Base-by-base conservation (phyloP, 495 filamentous ascomycete genomes). In the Amphirosellinia nigrospora region DNA sequence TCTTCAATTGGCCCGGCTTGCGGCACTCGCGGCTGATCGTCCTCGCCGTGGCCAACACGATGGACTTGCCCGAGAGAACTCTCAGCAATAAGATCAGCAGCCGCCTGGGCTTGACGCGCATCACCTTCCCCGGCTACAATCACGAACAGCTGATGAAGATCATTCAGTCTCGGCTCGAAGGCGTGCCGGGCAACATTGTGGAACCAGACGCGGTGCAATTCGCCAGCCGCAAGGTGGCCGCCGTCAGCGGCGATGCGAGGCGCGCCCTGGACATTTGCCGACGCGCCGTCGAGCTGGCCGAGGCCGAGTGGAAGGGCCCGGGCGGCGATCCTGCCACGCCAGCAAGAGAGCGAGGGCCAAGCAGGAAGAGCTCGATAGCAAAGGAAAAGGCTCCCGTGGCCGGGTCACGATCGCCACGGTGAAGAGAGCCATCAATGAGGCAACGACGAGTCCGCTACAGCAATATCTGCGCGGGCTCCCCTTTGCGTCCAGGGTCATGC, bases 1-100 rank as follows among this genome's bases (percentile, higher is more conserved):
- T 99, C 80, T 99, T 99, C 88, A 99, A 99, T 76, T 99, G 96
- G 96, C 96, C 96, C n/a, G 90, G 90, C 23, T 86, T 97, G 23
- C 89, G 92, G 41, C 93, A 99, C 77, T 96, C 92, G 36, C 87
- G 94, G 55, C 86, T 99, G 41, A 97, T 98, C 77, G 96, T 99
- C 15, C 87, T 99, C 0, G 96, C 96, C 9, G 96, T 99, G 11
- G 96, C 96, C 41, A 99, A 99, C 79, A 99, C 96, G 26, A 99
- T 99, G 96, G 96, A 99, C 80, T 83, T 99, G 26, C 96, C 96
- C 0, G 96, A 99, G 80, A 88, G 96, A 75, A 99, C 96, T 0
- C 85, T 99, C 19, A 94, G 92, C 80, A 99, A 99, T 81, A 98
- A 98, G 79, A 99, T 99, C 79, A 96, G 92, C 73, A 94, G 91